Evolutionary conservation across 331 rosid species (phyloP).

Genomic region (Quercus tomentella): DNA sequence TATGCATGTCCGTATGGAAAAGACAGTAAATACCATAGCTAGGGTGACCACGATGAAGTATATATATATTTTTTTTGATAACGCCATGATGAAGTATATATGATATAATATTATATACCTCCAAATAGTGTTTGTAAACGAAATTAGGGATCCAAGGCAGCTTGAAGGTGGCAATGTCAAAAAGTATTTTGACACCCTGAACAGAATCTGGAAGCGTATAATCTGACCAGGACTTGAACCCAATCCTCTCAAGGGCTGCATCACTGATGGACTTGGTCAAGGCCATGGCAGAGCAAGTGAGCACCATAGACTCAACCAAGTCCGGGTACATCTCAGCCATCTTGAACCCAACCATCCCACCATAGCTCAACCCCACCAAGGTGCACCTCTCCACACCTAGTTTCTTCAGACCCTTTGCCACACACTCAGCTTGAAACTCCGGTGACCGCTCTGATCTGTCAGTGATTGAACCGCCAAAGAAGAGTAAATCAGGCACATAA

Average conservation of each 20-base stretch:
- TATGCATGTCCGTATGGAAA: no score
- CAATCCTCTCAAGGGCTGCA: constrained; percentile 21
- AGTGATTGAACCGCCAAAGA: constrained; percentile 33
- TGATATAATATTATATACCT: constrained; percentile 6
- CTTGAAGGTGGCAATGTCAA: constrained; percentile 17
- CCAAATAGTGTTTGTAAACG: constrained; percentile 21
- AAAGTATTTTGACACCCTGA: constrained; percentile 6
- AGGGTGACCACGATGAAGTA: no score
- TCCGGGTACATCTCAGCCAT: constrained; percentile 33
- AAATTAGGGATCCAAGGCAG: constrained; percentile 25
- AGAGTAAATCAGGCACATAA: constrained; percentile 36
- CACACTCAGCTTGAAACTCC: constrained; percentile 39
- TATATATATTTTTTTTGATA: no score
- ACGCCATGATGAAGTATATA: no score
- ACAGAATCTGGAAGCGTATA: constrained; percentile 26
- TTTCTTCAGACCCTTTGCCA: constrained; percentile 27
- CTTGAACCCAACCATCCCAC: constrained; percentile 44
- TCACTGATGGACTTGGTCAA: constrained; percentile 19
- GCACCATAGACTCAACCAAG: constrained; percentile 34
- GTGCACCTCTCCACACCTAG: constrained; percentile 34
- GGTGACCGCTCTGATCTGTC: constrained; percentile 27
- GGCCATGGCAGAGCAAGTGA: constrained; percentile 26
- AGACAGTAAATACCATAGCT: no score
- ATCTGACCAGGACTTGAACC: constrained; percentile 30
- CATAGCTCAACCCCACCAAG: constrained; percentile 33